Evolutionary conservation across 1,139 yeast species (phyloP), one percentile per base, ranked within the genome.

Genomic region (Saccharomyces hybrid): DNA sequence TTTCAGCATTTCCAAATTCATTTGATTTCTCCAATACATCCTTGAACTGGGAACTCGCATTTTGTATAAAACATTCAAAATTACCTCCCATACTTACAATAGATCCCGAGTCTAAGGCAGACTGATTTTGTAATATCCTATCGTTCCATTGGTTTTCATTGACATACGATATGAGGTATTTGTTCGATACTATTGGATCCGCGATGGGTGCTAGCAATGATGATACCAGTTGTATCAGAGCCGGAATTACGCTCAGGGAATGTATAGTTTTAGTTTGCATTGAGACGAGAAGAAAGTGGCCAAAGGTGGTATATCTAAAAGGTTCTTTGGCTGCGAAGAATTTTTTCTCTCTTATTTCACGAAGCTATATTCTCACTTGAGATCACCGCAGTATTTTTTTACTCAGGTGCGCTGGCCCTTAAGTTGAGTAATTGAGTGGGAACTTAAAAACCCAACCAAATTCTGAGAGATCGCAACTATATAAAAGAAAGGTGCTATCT

Each of bases 31-130:
- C 50, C n/a, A 57, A 49, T n/a, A 50, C 32, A n/a, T 47, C 31
- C 5, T 54, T 38, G 8, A 48, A 14, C 19, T 52, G 29, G n/a
- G 49, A 47, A 19, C 44, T 38, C 7, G 49, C 34, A 34, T 58
- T 53, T 2, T 69, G 66, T 14, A 65, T 55, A 44, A 57, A 64
- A 53, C 70, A 68, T 38, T 57, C 51, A 21, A 59, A 44, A 26
- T 59, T 59, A 7, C 56, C 53, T 3, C 67, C 66, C 27, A 65
- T 53, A n/a, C 55, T 28, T 11, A 58, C 28, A 3, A 63, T 48
- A 2, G 53, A 50, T 7, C 68, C 67, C 11, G 56, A 52, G 4
- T 53, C 32, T 26, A 60, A 28, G 7, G 60, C 59, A 9, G 61
- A 58, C 16, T 53, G 49, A 44, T 60, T 58, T 8, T 53, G 51